phyloP scores from a whole-genome alignment of 1,139 yeast species.

The Hemisphaericaspora lyxosophila region DNA sequence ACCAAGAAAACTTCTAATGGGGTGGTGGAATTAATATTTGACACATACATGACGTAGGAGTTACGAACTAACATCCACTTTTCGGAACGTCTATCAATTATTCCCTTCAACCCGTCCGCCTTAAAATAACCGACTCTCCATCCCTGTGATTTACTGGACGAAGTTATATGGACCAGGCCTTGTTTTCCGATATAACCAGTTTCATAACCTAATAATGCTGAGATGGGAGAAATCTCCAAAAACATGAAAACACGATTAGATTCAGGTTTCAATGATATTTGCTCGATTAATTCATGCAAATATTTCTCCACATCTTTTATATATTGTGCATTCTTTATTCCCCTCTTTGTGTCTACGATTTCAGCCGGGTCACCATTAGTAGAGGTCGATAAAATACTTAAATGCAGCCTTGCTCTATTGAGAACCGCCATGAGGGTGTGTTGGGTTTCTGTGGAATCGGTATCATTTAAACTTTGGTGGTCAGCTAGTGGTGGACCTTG shows the following conservation, averaged over 20 bases:
- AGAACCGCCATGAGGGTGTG: constrained; percentile 13
- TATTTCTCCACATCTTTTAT: constrained; percentile 56
- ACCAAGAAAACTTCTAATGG: constrained; percentile 89
- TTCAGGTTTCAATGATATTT: constrained; percentile 71
- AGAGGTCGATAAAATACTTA: constrained; percentile 27
- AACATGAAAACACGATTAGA: constrained; percentile 81
- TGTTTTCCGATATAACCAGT: constrained; percentile 84
- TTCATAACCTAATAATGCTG: constrained; percentile 81
- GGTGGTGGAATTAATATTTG: constrained; percentile 80
- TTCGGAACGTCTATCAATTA: constrained; percentile 85
- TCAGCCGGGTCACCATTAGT: constrained; percentile 35
- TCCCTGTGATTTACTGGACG: constrained; percentile 85
- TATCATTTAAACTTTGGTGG: constrained; percentile 8
- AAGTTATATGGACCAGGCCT: constrained; percentile 76
- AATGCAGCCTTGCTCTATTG: constrained; percentile 31
- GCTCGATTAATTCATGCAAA: constrained; percentile 57
- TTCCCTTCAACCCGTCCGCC: constrained; percentile 74
- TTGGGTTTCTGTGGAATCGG: constrained; percentile 3
- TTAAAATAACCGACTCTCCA: constrained; percentile 94
- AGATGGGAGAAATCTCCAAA: constrained; percentile 85
- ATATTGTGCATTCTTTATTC: constrained; percentile 37
- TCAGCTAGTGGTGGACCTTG: background rate
- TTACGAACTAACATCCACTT: constrained; percentile 90
- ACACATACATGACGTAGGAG: constrained; percentile 81
- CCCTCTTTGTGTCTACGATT: constrained; percentile 20